Percentiles rank a stretch among this genome's conserved stretches.
These are phyloP conservation scores for Podospora anserina DNA, from an alignment of 495 filamentous ascomycete species.

Conservation along the genomic window DNA sequence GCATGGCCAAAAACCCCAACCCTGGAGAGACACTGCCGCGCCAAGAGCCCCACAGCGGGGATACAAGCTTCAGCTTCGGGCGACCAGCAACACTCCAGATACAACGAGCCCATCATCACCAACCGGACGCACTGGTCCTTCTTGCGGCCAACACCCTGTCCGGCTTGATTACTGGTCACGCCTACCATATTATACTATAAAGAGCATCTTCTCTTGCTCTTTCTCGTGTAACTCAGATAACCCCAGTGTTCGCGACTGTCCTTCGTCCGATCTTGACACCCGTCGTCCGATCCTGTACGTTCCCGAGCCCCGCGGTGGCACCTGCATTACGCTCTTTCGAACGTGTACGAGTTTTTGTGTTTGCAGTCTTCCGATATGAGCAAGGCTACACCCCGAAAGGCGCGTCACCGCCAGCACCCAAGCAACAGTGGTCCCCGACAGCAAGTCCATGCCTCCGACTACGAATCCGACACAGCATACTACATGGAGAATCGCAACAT, in stretches of 20 bases:
- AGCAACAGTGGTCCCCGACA: slow-evolving; percentile 31
- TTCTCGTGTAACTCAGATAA: neutral
- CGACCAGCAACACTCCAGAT: too few species aligned
- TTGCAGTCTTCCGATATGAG: slow-evolving; percentile 21
- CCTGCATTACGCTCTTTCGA: neutral
- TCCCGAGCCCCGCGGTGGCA: neutral
- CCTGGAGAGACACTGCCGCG: neutral
- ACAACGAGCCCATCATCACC: neutral
- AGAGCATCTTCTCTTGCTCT: neutral
- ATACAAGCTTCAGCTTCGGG: neutral
- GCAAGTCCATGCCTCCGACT: slow-evolving; percentile 54
- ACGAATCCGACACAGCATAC: slow-evolving; percentile 55
- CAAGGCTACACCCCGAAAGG: slow-evolving; percentile 35
- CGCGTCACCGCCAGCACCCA: slow-evolving; percentile 38
- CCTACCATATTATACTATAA: neutral
- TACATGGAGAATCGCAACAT: slow-evolving; percentile 37
- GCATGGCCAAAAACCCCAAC: neutral
- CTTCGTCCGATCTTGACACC: neutral
- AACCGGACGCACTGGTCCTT: neutral
- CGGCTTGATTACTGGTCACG: neutral
- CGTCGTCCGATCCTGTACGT: neutral
- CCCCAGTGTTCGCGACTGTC: neutral
- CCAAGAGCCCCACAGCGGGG: neutral
- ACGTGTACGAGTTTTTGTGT: neutral
- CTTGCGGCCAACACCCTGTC: neutral